These are phyloP conservation scores for Vigna unguiculata DNA, from an alignment of 306 rosid species.

Conservation along the genomic window DNA sequence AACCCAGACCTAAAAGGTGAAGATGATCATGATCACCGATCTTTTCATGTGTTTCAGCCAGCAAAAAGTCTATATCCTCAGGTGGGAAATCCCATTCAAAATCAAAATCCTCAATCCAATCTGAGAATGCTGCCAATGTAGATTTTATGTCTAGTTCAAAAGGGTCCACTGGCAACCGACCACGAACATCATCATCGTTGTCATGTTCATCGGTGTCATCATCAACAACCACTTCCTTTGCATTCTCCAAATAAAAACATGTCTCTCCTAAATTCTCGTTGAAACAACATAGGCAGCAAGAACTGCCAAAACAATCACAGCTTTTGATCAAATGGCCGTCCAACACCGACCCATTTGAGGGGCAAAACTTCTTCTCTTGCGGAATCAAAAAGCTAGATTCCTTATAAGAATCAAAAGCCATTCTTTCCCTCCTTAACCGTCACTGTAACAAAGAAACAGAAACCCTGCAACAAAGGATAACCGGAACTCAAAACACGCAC, in stretches of 20 bases:
- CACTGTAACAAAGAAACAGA: constrained; percentile 1
- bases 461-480: constrained; percentile 36
- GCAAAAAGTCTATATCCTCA: constrained; percentile 43
- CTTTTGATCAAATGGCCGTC: constrained; percentile 39
- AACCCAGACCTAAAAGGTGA: constrained; percentile 56
- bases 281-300: constrained; percentile 38
- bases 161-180: constrained; percentile 73
- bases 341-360: constrained; percentile 42
- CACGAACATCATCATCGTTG: constrained; percentile 59
- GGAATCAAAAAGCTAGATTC: constrained; percentile 35
- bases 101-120: constrained; percentile 58
- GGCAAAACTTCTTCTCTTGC: constrained; percentile 35
- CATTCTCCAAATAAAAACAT: constrained; percentile 37
- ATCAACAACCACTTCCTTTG: constrained; percentile 36
- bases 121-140: constrained; percentile 56
- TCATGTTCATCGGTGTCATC: constrained; percentile 43
- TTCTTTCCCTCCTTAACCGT: not conserved
- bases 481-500: not conserved
- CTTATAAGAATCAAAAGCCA: constrained; percentile 50
- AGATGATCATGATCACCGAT: constrained; percentile 43
- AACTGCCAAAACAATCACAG: constrained; percentile 23
- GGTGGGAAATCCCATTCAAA: constrained; percentile 47
- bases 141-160: constrained; percentile 65
- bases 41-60: constrained; percentile 45
- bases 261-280: constrained; percentile 30